Conservation (phyloP, 1,284 basidiomycete species). For the Ustilago curta region DNA sequence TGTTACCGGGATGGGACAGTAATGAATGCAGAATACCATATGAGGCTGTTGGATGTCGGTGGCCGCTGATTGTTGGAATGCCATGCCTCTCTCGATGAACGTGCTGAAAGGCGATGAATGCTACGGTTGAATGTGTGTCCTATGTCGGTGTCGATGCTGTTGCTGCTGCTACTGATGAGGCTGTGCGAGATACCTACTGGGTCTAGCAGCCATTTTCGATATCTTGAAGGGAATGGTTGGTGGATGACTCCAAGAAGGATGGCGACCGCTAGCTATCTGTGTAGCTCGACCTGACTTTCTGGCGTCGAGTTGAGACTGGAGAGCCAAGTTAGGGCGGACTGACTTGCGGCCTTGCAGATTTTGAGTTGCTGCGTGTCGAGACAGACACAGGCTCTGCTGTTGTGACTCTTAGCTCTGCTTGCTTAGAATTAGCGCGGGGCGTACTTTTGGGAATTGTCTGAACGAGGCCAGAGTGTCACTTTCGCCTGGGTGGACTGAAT, state of each 20-base stretch:
- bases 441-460: background rate
- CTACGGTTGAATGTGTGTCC: conserved; percentile 3
- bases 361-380: background rate
- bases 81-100: background rate
- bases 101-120: conserved; percentile 6
- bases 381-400: conserved; percentile 19
- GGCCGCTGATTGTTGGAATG: background rate
- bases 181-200: conserved; percentile 51
- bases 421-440: background rate
- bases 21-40: background rate
- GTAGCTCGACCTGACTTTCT: conserved; percentile 24
- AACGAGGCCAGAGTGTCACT: too few species aligned
- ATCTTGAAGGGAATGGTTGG: conserved; percentile 58
- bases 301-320: background rate
- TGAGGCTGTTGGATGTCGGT: background rate
- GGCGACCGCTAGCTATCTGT: conserved; percentile 43
- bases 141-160: conserved; percentile 10
- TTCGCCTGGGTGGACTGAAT: too few species aligned
- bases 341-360: background rate
- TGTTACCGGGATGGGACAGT: background rate
- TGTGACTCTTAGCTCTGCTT: background rate
- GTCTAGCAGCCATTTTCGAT: conserved; percentile 63
- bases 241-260: conserved; percentile 53
- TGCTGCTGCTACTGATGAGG: conserved; percentile 21
- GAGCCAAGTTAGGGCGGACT: background rate